Conservation (phyloP, 2,329 filamentous ascomycete species). For the Camillea tinctor region DNA sequence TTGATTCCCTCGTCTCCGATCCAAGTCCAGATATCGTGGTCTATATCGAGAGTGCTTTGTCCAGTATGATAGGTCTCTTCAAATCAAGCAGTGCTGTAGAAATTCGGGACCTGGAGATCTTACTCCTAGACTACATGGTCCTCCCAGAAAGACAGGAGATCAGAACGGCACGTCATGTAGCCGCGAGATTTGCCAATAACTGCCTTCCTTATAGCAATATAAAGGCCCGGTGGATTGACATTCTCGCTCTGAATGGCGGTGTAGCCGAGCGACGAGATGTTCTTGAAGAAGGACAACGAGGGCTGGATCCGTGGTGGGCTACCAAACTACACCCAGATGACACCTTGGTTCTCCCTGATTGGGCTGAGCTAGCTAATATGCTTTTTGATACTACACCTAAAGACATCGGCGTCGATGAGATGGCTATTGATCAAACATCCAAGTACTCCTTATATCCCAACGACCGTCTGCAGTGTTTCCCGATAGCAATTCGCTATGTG, state of each 20-base stretch:
- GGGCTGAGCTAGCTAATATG: conserved; percentile 47
- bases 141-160: conserved; percentile 50
- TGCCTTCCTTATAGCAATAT: conserved; percentile 79
- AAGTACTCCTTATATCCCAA: conserved; percentile 40
- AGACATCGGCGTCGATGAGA: conserved; percentile 27
- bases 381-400: conserved; percentile 43
- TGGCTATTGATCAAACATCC: conserved; percentile 41
- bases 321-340: conserved; percentile 34
- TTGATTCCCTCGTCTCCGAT: conserved; percentile 79
- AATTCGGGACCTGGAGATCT: conserved; percentile 41
- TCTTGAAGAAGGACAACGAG: conserved; percentile 84
- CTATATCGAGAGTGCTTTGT: conserved; percentile 86
- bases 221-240: conserved; percentile 81
- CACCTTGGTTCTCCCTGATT: conserved; percentile 45
- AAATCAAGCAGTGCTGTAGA: conserved; percentile 28
- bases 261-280: conserved; percentile 75
- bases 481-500: conserved; percentile 69
- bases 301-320: conserved; percentile 66
- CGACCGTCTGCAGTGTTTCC: conserved; percentile 55
- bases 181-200: conserved; percentile 85
- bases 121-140: conserved; percentile 69
- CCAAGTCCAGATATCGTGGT: conserved; percentile 72
- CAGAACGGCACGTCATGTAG: conserved; percentile 77
- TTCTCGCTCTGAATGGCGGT: conserved; percentile 72
- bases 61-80: conserved; percentile 61